Base-by-base conservation (phyloP, 257 asterid species). In the Asclepias syriaca region DNA sequence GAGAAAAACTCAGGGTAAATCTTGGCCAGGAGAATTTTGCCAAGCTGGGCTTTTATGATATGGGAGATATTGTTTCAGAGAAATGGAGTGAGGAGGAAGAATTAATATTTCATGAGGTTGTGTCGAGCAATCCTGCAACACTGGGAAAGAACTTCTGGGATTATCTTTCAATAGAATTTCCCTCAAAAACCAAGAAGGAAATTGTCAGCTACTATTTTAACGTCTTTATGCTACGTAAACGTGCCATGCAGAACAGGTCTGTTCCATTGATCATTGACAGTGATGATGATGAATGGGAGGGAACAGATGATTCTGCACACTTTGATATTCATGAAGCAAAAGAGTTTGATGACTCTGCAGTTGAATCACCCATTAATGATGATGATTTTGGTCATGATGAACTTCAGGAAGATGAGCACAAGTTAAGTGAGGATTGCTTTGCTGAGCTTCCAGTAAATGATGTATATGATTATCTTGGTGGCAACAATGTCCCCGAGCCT, bases 181-280 rank as follows among this genome's bases (percentile, higher is more conserved):
- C 87, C 56, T 77, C 75, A 22, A 51, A 81, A 73, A 69, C 74
- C n/a, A 77, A 39, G 80, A 75, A 69, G 70, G 84, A 83, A 69
- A 78, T 83, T 11, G 75, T 80, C 43, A 77, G 84, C 64, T 83
- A 80, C 67, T 83, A 83, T 66, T 83, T 83, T 7, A 83, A 83
- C 53, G 84, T 83, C 69, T 77, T 80, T 73, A 77, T 83, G 71
- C 71, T 83, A 60, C 57, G 66, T 21, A 83, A 54, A 49, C 84
- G 87, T 37, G 82, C 84, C 53, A 75, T 77, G 75, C 87, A 83
- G 82, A 83, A 83, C 74, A 72, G 82, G 58, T 65, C 55, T 77
- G 77, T 78, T 56, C 65, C 58, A 6, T 60, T 70, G 66, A 48
- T 72, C 65, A 72, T 83, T 45, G 87, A 83, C 76, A 83, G 87